Evolutionary conservation across 2,329 filamentous ascomycete species (phyloP), one percentile per base, ranked within the genome.

Genomic region (Colletotrichum tropicicola): DNA sequence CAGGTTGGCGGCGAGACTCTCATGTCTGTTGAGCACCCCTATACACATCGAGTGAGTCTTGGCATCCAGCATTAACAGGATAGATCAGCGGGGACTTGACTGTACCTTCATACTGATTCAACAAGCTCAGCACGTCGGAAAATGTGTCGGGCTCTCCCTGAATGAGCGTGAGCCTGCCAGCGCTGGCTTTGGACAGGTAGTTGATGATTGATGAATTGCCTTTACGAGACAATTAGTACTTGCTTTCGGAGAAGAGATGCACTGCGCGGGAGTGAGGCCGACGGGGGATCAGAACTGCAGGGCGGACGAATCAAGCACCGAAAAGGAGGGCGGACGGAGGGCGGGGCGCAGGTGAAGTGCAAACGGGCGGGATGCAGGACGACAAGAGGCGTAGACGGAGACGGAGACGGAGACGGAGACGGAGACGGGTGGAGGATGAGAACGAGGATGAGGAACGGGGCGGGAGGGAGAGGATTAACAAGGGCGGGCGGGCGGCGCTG

Each of bases 1-100:
- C 25, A 97, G 84, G 72, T 93, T 95, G 62, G 91, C 91, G 48
- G 93, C 94, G 71, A 97, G 88, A 76, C 92, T 95, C 79, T 97
- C 93, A 75, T 95, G 92, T 59, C 92, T 89, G 72, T 92, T 92
- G 55, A 97, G 82, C 15, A 96, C 92, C 68, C 90, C 93, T 85
- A 51, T 51, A 17, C 8, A 41, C 65, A 25, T 41, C 12, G 12
- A 15, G 48, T 59, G 17, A 52, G 47, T 48, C 49, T 45, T 60
- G 57, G 37, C 17, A n/a, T 51, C 62, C 19, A 59, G 39, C 32
- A 41, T 21, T 41, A 51, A 28, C 30, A 55, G 53, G 49, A 19
- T 37, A 49, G 25, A 25, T 56, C 32, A 45, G 30, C 3, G 58
- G 64, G 32, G 10, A 35, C 10, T 13, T 35, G 10, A 35, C 10